Evolutionary conservation across 495 filamentous ascomycete genomes (phyloP).

Genomic region (Talaromyces liani): DNA sequence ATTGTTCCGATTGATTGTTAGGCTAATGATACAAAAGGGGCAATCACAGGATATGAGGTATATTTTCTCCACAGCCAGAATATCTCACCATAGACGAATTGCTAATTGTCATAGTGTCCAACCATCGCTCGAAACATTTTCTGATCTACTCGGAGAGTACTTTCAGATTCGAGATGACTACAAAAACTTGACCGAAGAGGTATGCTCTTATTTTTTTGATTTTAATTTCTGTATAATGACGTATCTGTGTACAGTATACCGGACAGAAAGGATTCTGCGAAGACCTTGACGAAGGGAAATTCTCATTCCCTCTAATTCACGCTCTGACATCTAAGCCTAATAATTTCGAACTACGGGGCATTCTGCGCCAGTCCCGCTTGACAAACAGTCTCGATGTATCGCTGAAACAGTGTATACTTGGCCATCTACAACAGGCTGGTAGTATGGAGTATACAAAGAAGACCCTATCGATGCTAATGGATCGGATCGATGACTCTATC

Average conservation of each 20-base stretch:
- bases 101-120: constrained; percentile 3
- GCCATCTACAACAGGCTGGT: constrained; percentile 8
- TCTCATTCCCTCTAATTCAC: constrained; percentile 7
- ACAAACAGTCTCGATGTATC: constrained; percentile 10
- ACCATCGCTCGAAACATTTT: constrained; percentile 15
- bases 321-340: background rate
- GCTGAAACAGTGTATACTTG: constrained; percentile 12
- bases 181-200: constrained; percentile 19
- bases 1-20: constrained; percentile 19
- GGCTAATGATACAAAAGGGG: constrained; percentile 15
- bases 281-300: constrained; percentile 33
- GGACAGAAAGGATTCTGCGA: constrained; percentile 26
- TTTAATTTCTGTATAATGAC: background rate
- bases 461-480: constrained; percentile 8
- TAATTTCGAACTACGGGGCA: constrained; percentile 13
- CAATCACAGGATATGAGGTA: background rate
- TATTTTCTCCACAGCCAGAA: background rate
- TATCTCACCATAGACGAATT: background rate
- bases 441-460: constrained; percentile 14
- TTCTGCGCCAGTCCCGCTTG: constrained; percentile 8
- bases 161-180: constrained; percentile 37
- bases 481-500: constrained; percentile 8
- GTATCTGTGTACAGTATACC: constrained; percentile 12
- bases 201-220: background rate
- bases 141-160: constrained; percentile 18